Base-by-base conservation (phyloP, 305 asterid genomes). In the Salvia sclarea region DNA sequence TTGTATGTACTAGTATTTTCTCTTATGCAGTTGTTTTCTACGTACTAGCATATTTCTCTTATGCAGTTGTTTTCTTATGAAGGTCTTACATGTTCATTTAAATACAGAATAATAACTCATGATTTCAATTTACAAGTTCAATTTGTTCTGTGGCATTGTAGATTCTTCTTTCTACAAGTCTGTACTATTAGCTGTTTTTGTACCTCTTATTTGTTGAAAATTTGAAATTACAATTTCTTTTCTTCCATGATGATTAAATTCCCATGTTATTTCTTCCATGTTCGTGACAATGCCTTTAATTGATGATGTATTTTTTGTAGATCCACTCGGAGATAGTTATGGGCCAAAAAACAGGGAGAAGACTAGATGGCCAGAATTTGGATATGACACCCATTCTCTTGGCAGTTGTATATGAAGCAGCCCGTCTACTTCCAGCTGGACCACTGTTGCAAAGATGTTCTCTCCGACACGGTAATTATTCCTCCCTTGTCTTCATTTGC, bases 401-500 rank as follows among this genome's bases (percentile, higher is more conserved):
- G 73, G 86, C 86, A 69, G 75, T 80, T 57, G 52, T 82, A 21
- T 79, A 73, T 60, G 86, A 82, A 74, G 73, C 83, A 12, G 78
- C 76, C 18, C 86, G 86, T 53, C 80, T 82, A 48, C 82, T 76
- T 64, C 80, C 83, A 33, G 68, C 82, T 55, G 82, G 83, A 50
- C 81, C 79, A 62, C 66, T 79, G 8, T 68, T 82, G 70, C 86
- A 82, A 55, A 71, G 86, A 73, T 79, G 86, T 61, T 79, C 86
- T 70, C 78, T 74, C 75, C 53, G 11, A 64, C 72, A 73, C 25
- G 86, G 86, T 82, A 78, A 53, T 33, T 25, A 35, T 9, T 17
- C 16, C 38, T 30, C 20, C 13, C 62, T 52, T 48, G 9, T 13
- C 24, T 16, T 14, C 52, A 65, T n/a, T 9, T 44, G 13, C 17